A percentile compares a stretch with the other conserved stretches of the same genome.
These are phyloP conservation scores for Mollisiaceae sp. DNA, from an alignment of 2,329 filamentous ascomycete species.

Conservation along the genomic window DNA sequence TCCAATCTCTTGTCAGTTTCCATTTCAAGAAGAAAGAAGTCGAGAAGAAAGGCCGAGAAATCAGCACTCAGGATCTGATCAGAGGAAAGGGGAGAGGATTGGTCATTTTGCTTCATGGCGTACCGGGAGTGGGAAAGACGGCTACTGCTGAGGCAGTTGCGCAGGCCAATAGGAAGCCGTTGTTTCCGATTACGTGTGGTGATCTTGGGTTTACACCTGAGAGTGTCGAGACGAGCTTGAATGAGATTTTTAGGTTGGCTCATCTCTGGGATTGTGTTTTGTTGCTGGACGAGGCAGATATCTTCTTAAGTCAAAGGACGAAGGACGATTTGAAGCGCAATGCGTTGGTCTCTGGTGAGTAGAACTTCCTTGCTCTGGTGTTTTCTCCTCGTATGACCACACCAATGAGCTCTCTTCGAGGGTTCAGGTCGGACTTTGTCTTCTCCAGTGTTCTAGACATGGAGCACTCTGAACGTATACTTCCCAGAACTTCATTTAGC, in stretches of 20 bases:
- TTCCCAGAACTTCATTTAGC: neutral
- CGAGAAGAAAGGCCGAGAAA: conserved; percentile 1
- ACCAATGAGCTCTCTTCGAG: no score
- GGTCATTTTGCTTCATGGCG: conserved; percentile 53
- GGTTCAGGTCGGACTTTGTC: neutral
- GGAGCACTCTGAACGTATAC: neutral
- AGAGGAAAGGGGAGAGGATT: conserved; percentile 57
- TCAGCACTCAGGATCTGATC: conserved; percentile 48
- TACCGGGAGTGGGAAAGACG: conserved; percentile 56
- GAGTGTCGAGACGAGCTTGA: conserved; percentile 70
- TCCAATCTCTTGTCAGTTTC: conserved; percentile 22
- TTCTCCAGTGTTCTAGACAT: neutral
- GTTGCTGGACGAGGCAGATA: conserved; percentile 72
- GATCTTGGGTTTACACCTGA: conserved; percentile 70
- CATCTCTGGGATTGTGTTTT: conserved; percentile 74
- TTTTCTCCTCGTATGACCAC: no score
- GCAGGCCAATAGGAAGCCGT: conserved; percentile 53
- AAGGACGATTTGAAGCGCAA: conserved; percentile 45
- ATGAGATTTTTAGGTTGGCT: conserved; percentile 72
- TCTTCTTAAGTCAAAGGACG: conserved; percentile 47
- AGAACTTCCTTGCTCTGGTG: neutral
- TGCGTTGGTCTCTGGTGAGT: conserved; percentile 41
- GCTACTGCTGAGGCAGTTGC: conserved; percentile 60
- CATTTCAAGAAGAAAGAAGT: conserved; percentile 23
- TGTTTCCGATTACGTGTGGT: conserved; percentile 62